Evolutionary conservation across 768 basidiomycete species (phyloP), one percentile per base, ranked within the genome.

Genomic region (Tylopilus balloui): DNA sequence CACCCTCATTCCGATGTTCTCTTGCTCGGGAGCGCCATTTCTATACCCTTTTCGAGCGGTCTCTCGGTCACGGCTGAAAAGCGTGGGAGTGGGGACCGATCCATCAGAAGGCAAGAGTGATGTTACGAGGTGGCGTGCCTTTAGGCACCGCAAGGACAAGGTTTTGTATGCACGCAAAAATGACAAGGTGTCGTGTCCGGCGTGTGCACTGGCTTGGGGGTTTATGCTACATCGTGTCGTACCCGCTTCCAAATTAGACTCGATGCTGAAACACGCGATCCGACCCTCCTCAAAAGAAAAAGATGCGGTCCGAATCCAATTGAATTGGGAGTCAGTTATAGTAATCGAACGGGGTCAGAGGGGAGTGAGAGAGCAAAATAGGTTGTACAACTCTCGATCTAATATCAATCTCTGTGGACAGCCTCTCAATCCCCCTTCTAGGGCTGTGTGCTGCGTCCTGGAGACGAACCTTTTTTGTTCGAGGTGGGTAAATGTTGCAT

Each of bases 91-190:
- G 51, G 49, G 21, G 42, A 12, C 35, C 17, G 51, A 45, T 57
- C 57, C 53, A 59, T 59, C 57, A 55, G 59, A 56, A 34, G 29
- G 32, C 42, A 17, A 35, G 47, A 29, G 47, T 53, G 40, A 52
- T 20, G 59, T 57, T 53, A 53, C 36, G 59, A 35, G 24, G 34
- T 27, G 41, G 46, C 42, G 62, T 64, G 45, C 58, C 56, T 64
- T 29, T 52, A 44, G 55, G 61, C 64, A 64, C 62, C 45, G 61
- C 62, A 65, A 65, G 63, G 62, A 59, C 57, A 63, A 62, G 57
- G 57, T 65, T 64, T 64, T 36, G 45, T 41, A 21, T 15, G 35
- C 34, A 34, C n/a, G 34, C 24, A 34, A 17, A 34, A 17, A 34
- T 34, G 40, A 51, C 54, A 32, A 52, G 48, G 15, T 15, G 37